Percentiles rank a stretch among this genome's conserved stretches.
Conservation (phyloP, 1,284 basidiomycete genomes). For the Trichosporon ovoides region DNA sequence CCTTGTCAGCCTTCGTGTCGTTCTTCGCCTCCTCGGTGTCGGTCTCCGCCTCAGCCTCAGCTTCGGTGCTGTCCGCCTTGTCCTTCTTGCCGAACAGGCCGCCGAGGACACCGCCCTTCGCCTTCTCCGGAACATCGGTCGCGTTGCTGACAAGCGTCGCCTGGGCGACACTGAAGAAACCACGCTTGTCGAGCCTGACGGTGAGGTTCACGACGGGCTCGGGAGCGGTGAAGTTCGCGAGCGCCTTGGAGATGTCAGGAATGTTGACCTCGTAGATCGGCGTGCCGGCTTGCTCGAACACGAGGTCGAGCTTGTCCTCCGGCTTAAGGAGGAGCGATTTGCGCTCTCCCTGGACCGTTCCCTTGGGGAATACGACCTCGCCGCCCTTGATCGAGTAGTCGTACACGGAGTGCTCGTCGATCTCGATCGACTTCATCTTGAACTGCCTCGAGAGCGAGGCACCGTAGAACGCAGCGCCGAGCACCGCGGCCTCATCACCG, state of each 20-base stretch:
- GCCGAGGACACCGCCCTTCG: slow-evolving; percentile 70
- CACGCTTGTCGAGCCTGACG: slow-evolving; percentile 72
- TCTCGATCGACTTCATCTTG: slow-evolving; percentile 89
- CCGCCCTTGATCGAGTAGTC: slow-evolving; percentile 48
- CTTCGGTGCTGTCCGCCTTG: slow-evolving; percentile 26
- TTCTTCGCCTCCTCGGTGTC: slow-evolving; percentile 47
- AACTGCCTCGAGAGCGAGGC: slow-evolving; percentile 85
- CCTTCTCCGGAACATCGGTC: slow-evolving; percentile 59
- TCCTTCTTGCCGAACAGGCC: slow-evolving; percentile 66
- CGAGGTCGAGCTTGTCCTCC: slow-evolving; percentile 64
- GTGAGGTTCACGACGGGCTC: slow-evolving; percentile 66
- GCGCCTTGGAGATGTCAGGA: slow-evolving; percentile 29
- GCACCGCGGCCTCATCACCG: slow-evolving; percentile 91
- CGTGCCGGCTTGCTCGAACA: slow-evolving; percentile 58
- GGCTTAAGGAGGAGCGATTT: slow-evolving; percentile 58
- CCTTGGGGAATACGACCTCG: slow-evolving; percentile 63
- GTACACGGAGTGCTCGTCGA: slow-evolving; percentile 66
- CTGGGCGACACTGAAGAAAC: slow-evolving; percentile 65
- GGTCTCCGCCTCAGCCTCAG: slow-evolving; percentile 45
- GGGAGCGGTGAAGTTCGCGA: slow-evolving; percentile 42
- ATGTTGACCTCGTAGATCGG: slow-evolving; percentile 31
- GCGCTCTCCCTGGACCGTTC: slow-evolving; percentile 68
- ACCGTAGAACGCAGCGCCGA: slow-evolving; percentile 89
- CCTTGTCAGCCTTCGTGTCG: slow-evolving; percentile 17
- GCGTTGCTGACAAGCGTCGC: slow-evolving; percentile 61